Evolutionary conservation across 441 rosid genomes (phyloP), one percentile per base, ranked within the genome.

Genomic region (Kokia cookei): DNA sequence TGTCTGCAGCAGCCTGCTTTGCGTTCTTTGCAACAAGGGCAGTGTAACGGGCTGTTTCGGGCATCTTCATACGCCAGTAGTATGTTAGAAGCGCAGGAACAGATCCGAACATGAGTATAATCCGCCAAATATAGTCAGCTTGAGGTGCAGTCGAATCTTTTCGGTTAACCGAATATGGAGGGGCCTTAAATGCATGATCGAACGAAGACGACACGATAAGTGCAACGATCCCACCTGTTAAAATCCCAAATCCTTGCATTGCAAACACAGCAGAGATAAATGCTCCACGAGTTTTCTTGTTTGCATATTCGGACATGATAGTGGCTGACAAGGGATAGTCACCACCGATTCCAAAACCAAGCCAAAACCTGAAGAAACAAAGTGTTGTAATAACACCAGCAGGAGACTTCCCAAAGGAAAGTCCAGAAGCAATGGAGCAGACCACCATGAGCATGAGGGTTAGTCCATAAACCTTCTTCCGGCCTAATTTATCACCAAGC

Each of bases 1-100:
- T 60, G 55, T 72, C 68, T 60, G 54, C 9, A 10, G 68, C 67
- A 1, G 75, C 75, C 57, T 72, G 67, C 22, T 60, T 60, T 0
- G 75, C 75, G 9, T 72, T 72, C 54, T 3, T 29, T 0, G 75
- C 75, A 0, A 72, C 11, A 2, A 72, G 75, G 27, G 75, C 75
- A 0, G 68, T 72, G 69, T 61, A 72, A 11, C 75, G 69, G 43
- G 75, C 75, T 7, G 75, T 72, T 72, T 72, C 75, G 3, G 75
- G 75, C 75, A 72, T 72, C 69, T n/a, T 61, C 73, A 70, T 70
- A 14, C 73, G 73, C 73, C 73, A 70, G 64, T 70, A 70, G 73
- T 70, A 70, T 37, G 73, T 70, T 1, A 70, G 51, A 10, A 70
- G 17, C 14, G 73, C 73, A 13, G 73, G 73, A 35, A 37, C 6